Evolutionary conservation across 805 yeast genomes (phyloP), one percentile per base, ranked within the genome.

Genomic region (Jamesozyma lodderae): DNA sequence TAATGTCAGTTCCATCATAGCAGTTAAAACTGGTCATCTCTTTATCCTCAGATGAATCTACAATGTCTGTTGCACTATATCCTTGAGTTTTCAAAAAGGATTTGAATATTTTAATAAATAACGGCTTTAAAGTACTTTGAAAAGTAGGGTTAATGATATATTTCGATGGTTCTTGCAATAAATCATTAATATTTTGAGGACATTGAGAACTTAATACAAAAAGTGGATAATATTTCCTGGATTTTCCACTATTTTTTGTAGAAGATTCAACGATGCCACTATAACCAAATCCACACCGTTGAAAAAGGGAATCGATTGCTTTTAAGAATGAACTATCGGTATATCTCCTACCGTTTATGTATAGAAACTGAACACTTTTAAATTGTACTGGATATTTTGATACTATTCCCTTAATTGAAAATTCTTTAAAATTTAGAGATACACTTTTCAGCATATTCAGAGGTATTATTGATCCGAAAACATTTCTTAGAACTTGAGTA

Each of bases 351-450:
- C 64, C 64, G 50, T 77, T 74, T 17, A 72, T 45, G 37, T 63
- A 70, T 1, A 75, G 46, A 36, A 62, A 67, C 45, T 76, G 82
- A 40, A 63, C 60, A 1, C 47, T 42, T 31, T 57, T 65, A 0
- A 67, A 50, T 38, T 61, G 62, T 1, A 56, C 42, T 1, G 72
- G 62, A 0, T 38, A 26, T 3, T 46, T 49, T 0, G 75, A 71
- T 9, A 77, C 55, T 0, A 68, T 43, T 3, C 74, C 73, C 0
- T 50, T 44, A n/a, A 63, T 49, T 6, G 42, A 41, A 33, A 52
- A 57, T 1, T 54, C 55, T 33, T 46, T 45, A 38, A 35, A 51
- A 9, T 25, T 40, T 7, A 45, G 38, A 6, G 46, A 39, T 3
- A 55, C 51, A 16, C 41, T 43, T 37, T 52, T 52, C 22, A 53